Base-by-base conservation (phyloP, 306 rosid genomes). In the Vicia faba region DNA sequence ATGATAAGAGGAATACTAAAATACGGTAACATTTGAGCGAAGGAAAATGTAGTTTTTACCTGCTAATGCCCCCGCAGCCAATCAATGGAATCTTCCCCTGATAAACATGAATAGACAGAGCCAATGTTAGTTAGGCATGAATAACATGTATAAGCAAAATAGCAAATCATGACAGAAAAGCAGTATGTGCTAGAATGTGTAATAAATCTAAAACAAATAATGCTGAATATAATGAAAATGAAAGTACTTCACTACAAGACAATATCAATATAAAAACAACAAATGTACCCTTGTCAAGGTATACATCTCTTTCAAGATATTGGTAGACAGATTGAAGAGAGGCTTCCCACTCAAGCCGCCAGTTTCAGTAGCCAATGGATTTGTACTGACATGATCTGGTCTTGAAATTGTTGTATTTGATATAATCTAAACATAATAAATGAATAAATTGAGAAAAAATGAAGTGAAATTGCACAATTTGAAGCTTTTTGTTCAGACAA, bases 291-390 rank as follows among this genome's bases (percentile, higher is more conserved):
- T 88, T 8, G 99, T 93, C 88, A 93, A 85, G 71, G 68, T 49
- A 76, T 88, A 93, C 99, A 90, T 90, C 51, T 88, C 90, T 84
- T 86, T 90, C 80, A 93, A 79, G 67, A 86, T 58, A 61, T 79
- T 61, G 78, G 99, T 93, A 39, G 99, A 88, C 50, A 74, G 79
- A 75, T 74, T 41, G 46, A 90, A 83, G 60, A 93, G 96, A 71
- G 99, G 99, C 86, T 83, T 93, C 85, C 99, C 99, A 88, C 99
- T 93, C 76, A 93, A 78, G 45, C 99, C 99, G 46, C 99, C 99
- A 78, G 82, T 41, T 90, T 93, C 97, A 41, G 83, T 58, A 77
- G 95, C 86, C 74, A 82, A 13, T 56, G 86, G 87, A 79, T 83
- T 75, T 61, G 23, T 50, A 39, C 70, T 73, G 53, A 78, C 85